phyloP scores from a whole-genome alignment of 2,329 filamentous ascomycete genomes.

The Didymella arachidicola region DNA sequence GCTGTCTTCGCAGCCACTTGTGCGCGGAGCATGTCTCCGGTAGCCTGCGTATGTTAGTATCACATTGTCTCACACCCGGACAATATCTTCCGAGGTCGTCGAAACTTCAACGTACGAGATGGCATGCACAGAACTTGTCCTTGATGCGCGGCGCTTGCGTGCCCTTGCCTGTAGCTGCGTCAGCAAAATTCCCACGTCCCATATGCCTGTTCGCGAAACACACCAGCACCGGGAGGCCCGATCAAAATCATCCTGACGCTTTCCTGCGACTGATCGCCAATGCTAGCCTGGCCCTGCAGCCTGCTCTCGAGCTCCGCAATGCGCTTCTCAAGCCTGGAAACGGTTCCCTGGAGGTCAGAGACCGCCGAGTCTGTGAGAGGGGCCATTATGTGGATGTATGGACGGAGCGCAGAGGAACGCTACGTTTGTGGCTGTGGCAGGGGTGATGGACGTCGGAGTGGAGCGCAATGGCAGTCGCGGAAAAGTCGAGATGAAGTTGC shows the following conservation, averaged over 20 bases:
- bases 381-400: slow-evolving; percentile 70
- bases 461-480: slow-evolving; percentile 36
- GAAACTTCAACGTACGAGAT: slow-evolving; percentile 72
- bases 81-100: no score
- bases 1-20: slow-evolving; percentile 98
- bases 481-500: slow-evolving; percentile 25
- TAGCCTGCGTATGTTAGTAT: slow-evolving; percentile 69
- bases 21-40: slow-evolving; percentile 97
- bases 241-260: slow-evolving; percentile 96
- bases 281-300: slow-evolving; percentile 57
- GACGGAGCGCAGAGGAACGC: slow-evolving; percentile 23
- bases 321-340: slow-evolving; percentile 83
- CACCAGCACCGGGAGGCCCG: slow-evolving; percentile 96
- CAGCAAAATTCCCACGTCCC: slow-evolving; percentile 28
- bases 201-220: slow-evolving; percentile 46
- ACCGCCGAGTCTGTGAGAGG: slow-evolving; percentile 82
- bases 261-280: slow-evolving; percentile 56
- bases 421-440: slow-evolving; percentile 22
- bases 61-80: not conserved
- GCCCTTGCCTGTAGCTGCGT: slow-evolving; percentile 79
- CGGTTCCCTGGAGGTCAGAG: slow-evolving; percentile 82
- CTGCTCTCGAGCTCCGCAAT: slow-evolving; percentile 84
- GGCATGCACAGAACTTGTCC: slow-evolving; percentile 96
- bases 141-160: slow-evolving; percentile 98
- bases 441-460: slow-evolving; percentile 22